Conservation (phyloP, 495 filamentous ascomycete genomes). For the Halenospora varia region DNA sequence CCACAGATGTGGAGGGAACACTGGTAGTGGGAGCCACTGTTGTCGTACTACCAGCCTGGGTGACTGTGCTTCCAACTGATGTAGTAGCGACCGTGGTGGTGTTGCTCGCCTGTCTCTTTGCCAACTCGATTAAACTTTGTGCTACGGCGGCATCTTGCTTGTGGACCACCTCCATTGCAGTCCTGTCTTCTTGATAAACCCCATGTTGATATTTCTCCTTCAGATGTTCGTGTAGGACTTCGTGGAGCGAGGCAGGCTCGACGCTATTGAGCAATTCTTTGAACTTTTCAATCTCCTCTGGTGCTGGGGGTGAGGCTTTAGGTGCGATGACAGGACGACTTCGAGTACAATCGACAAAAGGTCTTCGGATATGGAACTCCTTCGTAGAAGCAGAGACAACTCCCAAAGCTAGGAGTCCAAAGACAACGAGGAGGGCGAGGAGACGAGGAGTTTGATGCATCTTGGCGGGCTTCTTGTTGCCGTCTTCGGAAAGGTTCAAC, state of each 20-base stretch:
- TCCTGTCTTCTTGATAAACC: conserved; percentile 38
- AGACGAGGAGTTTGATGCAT: conserved; percentile 14
- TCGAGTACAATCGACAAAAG: background rate
- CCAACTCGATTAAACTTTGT: conserved; percentile 29
- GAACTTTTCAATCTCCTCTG: conserved; percentile 24
- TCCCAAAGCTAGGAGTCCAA: conserved; percentile 12
- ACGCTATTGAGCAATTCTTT: conserved; percentile 36
- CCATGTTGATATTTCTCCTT: conserved; percentile 39
- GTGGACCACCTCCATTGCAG: conserved; percentile 38
- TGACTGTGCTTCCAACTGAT: background rate
- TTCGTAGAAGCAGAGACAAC: conserved; percentile 5
- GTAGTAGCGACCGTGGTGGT: background rate
- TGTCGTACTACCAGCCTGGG: background rate
- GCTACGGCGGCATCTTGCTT: conserved; percentile 38
- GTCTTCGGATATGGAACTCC: background rate
- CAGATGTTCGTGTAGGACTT: conserved; percentile 34
- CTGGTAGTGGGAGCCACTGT: background rate
- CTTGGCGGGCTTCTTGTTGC: conserved; percentile 5
- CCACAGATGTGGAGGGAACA: background rate
- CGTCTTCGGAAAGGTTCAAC: background rate
- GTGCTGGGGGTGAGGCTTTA: background rate
- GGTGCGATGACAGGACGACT: background rate
- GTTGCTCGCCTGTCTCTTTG: conserved; percentile 19
- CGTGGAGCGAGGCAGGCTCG: conserved; percentile 35
- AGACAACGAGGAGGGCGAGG: conserved; percentile 10